A percentile compares a stretch with the other conserved stretches of the same genome.
Conservation (phyloP, 495 filamentous ascomycete genomes). For the Penicillium odoratum region DNA sequence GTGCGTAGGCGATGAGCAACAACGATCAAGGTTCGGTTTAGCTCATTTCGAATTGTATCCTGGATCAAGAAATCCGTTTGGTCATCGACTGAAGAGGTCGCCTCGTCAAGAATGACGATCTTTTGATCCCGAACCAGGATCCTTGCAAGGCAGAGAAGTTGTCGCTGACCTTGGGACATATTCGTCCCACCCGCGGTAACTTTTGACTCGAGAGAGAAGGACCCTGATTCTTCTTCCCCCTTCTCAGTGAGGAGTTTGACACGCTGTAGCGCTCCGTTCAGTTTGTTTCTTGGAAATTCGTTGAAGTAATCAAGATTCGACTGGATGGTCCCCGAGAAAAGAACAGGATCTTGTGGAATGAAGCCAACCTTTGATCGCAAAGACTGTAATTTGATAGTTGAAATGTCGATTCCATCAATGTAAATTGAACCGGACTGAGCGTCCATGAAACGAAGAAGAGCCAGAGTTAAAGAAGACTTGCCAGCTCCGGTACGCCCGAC, state of each 20-base stretch:
- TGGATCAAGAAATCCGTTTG: neutral
- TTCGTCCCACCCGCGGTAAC: neutral
- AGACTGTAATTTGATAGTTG: neutral
- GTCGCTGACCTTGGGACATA: conserved; percentile 1
- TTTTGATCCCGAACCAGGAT: neutral
- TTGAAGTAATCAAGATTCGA: conserved; percentile 3
- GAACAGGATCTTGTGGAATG: conserved; percentile 2
- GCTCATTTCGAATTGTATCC: neutral
- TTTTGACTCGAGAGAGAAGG: neutral
- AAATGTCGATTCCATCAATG: conserved; percentile 3
- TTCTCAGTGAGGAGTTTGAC: neutral
- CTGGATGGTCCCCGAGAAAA: neutral
- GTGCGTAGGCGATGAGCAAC: conserved; percentile 1
- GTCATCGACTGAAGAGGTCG: neutral
- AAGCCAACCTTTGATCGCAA: neutral
- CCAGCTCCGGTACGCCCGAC: conserved; percentile 6
- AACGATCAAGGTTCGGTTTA: neutral
- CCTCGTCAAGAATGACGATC: conserved; percentile 2
- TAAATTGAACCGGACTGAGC: neutral
- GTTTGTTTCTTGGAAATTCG: neutral
- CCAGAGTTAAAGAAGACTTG: conserved; percentile 1
- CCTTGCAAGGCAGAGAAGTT: conserved; percentile 1
- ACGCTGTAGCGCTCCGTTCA: neutral
- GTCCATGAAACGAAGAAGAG: conserved; percentile 2
- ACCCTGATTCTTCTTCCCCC: neutral